Evolutionary conservation across 2,329 filamentous ascomycete genomes (phyloP), one percentile per base, ranked within the genome.

Genomic region (Arthrobotrys entomopaga): DNA sequence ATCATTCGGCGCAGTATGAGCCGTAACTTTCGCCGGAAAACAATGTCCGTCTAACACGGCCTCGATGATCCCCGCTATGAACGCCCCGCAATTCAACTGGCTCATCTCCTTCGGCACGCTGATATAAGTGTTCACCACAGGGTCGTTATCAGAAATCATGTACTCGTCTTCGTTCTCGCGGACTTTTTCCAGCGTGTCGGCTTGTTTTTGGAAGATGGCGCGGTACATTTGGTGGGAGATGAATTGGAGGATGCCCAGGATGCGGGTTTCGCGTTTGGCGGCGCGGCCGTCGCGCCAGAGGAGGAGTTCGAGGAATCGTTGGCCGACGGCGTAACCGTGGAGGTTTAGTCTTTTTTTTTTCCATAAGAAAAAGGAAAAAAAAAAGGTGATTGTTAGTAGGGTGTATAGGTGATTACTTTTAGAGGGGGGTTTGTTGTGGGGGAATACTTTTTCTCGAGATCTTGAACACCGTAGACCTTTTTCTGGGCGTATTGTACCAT

Each of bases 91-190:
- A 82, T 97, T 98, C 80, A 99, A 86, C 86, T 95, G 91, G 82
- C 87, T 93, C 91, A 99, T 96, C 83, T 99, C 95, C 80, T 90
- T 90, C 15, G 95, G 95, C 61, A 98, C 90, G 79, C 89, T 92
- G 80, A 99, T 91, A 83, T 95, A 98, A 76, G 90, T 90, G 82
- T 97, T 98, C 43, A 98, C 94, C 58, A 98, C 86, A 20, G 95
- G 95, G 81, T 98, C 95, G 83, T 99, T 98, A 83, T 99, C 95
- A 79, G 93, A 92, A 79, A 99, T 95, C 94, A 99, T 98, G 85
- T 98, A 99, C 84, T 98, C 94, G 78, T 95, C 92, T 7, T 92
- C 90, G 60, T 93, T 94, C 61, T 89, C 87, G 63, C 89, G 89
- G 71, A 89, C 92, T 83, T 95, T 93, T 83, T 99, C 95, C 70